phyloP scores from a whole-genome alignment of 2,329 filamentous ascomycete species.

The Hypoxylon sp. region DNA sequence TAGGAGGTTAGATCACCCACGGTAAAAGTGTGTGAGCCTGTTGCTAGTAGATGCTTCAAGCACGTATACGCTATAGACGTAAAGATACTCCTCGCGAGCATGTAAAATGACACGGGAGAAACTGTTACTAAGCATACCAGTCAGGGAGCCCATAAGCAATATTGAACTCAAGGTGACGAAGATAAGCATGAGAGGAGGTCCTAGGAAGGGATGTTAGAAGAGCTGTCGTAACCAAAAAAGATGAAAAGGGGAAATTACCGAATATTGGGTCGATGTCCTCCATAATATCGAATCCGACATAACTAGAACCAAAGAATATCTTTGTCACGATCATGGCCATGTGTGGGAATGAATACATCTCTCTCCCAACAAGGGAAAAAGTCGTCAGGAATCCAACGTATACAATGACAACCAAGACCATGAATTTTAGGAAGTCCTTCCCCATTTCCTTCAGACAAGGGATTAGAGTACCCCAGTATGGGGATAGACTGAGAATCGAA shows the following conservation, averaged over 20 bases:
- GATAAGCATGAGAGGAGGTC: slow-evolving; percentile 74
- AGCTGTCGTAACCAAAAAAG: neutral
- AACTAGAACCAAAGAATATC: slow-evolving; percentile 84
- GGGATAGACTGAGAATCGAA: slow-evolving; percentile 86
- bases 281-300: slow-evolving; percentile 79
- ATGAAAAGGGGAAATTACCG: slow-evolving; percentile 47
- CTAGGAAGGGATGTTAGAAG: slow-evolving; percentile 40
- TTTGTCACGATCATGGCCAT: slow-evolving; percentile 85
- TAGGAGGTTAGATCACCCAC: slow-evolving; percentile 41
- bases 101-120: slow-evolving; percentile 75
- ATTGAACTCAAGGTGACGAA: slow-evolving; percentile 85
- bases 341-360: slow-evolving; percentile 71
- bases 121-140: slow-evolving; percentile 82
- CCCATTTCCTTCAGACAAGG: slow-evolving; percentile 95
- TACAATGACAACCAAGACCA: slow-evolving; percentile 81
- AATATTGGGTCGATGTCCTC: slow-evolving; percentile 69
- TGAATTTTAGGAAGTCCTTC: slow-evolving; percentile 84
- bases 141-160: slow-evolving; percentile 81
- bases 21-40: slow-evolving; percentile 77
- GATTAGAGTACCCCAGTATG: slow-evolving; percentile 91
- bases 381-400: slow-evolving; percentile 93
- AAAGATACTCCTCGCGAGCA: slow-evolving; percentile 81
- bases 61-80: slow-evolving; percentile 77
- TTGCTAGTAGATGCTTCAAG: slow-evolving; percentile 77
- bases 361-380: slow-evolving; percentile 81